Base-by-base conservation (phyloP, 768 basidiomycete species). In the Lactarius pseudohatsudake region DNA sequence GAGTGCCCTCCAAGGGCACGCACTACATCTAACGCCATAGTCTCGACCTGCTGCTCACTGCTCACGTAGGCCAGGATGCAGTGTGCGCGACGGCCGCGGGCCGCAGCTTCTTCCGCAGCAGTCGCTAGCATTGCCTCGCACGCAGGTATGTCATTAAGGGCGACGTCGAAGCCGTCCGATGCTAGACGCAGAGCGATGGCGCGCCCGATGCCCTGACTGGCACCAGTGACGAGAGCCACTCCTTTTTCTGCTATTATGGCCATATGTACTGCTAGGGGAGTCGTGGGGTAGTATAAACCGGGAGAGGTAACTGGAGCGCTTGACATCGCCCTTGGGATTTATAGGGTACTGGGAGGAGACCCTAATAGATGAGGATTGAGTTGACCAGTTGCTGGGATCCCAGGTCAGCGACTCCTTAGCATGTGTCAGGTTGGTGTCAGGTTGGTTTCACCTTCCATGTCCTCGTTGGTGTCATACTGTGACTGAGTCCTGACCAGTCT, bases 101-200 rank as follows among this genome's bases (percentile, higher is more conserved):
- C 66, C 8, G 58, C 45, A n/a, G 67, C 43, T 9, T 72, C 73
- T 28, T 69, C 65, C 16, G 70, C 64, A 8, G 68, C 67, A 18
- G 66, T 71, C 15, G 73, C 71, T 0, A 84, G 72, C 20, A 73
- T 63, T 5, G 72, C 70, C 4, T 59, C 65, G 50, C 76, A 75
- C 0, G 72, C 67, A 0, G 74, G 68, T 7, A 78, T 13, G 30
- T 79, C 76, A 22, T 75, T 80, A 2, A 79, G 62, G 0, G 67
- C 70, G 16, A 79, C 47, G 43, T 77, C 74, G 34, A 72, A 75
- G 0, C 76, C 79, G 38, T 77, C 79, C 15, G 34, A 59, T 1
- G 78, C 77, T n/a, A 78, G 74, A 36, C 73, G 72, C 30, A 79
- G 64, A 11, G 76, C 76, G 3, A 80, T 76, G 18, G 69, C 58